Evolutionary conservation across 331 rosid species (phyloP).

Genomic region (Spiraea crenata): DNA sequence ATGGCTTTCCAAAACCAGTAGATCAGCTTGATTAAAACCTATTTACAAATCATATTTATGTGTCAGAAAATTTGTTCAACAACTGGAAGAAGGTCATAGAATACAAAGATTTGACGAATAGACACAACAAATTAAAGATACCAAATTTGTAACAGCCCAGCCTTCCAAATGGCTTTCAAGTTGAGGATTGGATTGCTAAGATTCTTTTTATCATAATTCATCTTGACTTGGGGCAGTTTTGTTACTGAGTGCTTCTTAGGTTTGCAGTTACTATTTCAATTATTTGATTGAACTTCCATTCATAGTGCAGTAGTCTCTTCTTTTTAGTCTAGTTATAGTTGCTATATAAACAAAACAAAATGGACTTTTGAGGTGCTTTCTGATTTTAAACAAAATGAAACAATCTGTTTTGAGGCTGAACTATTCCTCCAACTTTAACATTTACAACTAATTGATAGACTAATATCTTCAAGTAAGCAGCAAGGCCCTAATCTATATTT

Average conservation of each 20-base stretch:
- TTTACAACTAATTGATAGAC: neutral
- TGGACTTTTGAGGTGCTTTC: neutral
- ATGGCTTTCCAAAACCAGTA: conserved; percentile 53
- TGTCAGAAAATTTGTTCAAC: conserved; percentile 14
- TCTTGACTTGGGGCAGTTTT: neutral
- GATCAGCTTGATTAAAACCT: conserved; percentile 55
- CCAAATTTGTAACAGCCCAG: neutral
- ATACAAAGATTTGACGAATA: conserved; percentile 11
- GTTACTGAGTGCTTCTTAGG: neutral
- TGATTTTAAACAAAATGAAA: neutral
- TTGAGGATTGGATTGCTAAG: neutral
- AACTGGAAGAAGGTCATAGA: conserved; percentile 12
- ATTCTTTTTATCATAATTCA: neutral
- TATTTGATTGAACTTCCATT: neutral
- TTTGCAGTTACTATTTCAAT: neutral
- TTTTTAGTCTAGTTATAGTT: neutral
- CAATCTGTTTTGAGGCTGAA: neutral
- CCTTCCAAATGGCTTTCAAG: neutral
- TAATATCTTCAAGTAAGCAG: neutral
- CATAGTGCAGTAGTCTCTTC: neutral
- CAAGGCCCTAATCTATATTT: neutral
- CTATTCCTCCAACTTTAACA: neutral
- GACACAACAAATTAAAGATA: conserved; percentile 4
- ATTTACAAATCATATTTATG: conserved; percentile 24
- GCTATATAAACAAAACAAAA: neutral